These are phyloP conservation scores for Funneliformis mosseae DNA, from an alignment of 192 early-diverging fungal genomes.

Conservation along the genomic window DNA sequence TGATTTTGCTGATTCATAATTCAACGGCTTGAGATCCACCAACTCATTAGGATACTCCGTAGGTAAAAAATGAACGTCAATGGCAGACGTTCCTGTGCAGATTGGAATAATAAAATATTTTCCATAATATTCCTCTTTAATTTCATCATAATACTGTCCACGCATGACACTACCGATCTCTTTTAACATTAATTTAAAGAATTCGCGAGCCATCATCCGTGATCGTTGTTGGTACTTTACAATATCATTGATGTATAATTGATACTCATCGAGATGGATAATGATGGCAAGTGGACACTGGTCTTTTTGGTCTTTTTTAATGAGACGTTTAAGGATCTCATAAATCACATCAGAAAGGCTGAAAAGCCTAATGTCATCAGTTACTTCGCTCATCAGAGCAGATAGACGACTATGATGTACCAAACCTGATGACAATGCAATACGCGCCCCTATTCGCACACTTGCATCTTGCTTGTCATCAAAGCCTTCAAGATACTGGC, in stretches of 20 bases:
- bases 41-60: background rate
- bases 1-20: slow-evolving; percentile 29
- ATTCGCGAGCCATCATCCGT: background rate
- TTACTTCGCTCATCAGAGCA: background rate
- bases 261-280: slow-evolving; percentile 26
- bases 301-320: no score
- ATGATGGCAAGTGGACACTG: slow-evolving; percentile 22
- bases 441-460: slow-evolving; percentile 12
- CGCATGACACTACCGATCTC: slow-evolving; percentile 26
- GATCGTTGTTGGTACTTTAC: slow-evolving; percentile 6
- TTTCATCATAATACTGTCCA: background rate
- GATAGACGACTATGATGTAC: background rate
- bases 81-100: slow-evolving; percentile 24
- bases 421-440: slow-evolving; percentile 23
- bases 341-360: slow-evolving; percentile 24
- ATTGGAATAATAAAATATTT: slow-evolving; percentile 29
- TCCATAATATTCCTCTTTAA: background rate
- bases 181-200: slow-evolving; percentile 12
- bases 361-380: background rate
- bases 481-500: slow-evolving; percentile 20
- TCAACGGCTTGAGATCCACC: slow-evolving; percentile 2
- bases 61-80: slow-evolving; percentile 23
- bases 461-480: background rate
- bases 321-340: slow-evolving; percentile 17
- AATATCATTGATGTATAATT: slow-evolving; percentile 21